These are phyloP conservation scores for Pyricularia grisea DNA, from an alignment of 2,329 filamentous ascomycete species.

Conservation along the genomic window DNA sequence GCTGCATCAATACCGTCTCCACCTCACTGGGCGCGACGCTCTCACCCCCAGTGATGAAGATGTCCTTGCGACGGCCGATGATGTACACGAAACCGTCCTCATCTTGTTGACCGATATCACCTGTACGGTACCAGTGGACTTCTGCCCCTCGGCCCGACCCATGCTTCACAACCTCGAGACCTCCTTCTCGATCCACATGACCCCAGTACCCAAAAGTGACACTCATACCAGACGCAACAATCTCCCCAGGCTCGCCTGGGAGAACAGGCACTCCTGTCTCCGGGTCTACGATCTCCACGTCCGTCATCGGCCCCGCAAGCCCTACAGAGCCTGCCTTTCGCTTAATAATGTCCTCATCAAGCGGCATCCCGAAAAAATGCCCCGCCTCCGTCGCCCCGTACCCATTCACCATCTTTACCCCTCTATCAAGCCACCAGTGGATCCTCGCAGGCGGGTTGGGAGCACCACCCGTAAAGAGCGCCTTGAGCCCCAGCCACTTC, in stretches of 20 bases:
- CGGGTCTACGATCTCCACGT: constrained; percentile 4
- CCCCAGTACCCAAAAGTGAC: constrained; percentile 8
- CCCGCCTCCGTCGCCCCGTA: constrained; percentile 10
- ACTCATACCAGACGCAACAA: background rate
- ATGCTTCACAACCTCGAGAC: background rate
- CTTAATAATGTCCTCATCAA: background rate
- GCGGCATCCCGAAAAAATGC: constrained; percentile 6
- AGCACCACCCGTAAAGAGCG: constrained; percentile 8
- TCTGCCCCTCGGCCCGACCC: background rate
- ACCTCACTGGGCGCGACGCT: constrained; percentile 11
- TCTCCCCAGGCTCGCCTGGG: constrained; percentile 3
- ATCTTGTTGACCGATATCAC: constrained; percentile 5
- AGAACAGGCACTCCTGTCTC: background rate
- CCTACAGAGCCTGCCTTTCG: constrained; percentile 2
- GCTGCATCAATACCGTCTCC: constrained; percentile 8
- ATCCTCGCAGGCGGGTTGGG: constrained; percentile 5
- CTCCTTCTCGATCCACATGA: background rate
- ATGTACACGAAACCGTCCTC: constrained; percentile 9
- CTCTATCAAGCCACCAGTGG: constrained; percentile 6
- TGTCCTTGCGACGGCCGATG: constrained; percentile 8
- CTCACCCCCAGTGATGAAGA: constrained; percentile 10
- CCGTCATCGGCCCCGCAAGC: background rate
- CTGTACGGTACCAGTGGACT: constrained; percentile 2
- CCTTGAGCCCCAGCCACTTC: constrained; percentile 4
- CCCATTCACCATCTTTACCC: constrained; percentile 8